A percentile compares a stretch with the other conserved stretches of the same genome.
Conservation (phyloP, 1,284 basidiomycete genomes). For the Fomitopsis pinicola region DNA sequence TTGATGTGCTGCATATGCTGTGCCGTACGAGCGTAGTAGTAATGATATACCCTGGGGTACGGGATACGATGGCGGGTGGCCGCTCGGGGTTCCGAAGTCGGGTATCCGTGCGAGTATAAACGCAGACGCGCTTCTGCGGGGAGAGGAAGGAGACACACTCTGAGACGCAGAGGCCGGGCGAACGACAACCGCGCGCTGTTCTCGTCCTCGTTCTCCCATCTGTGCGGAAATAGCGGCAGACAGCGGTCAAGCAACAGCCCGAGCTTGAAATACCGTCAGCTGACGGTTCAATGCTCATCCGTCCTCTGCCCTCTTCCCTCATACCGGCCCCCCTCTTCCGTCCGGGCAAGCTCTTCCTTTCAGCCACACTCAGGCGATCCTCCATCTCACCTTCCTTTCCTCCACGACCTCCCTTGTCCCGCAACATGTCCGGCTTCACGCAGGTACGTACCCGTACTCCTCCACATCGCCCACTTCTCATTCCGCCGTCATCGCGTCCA, state of each 20-base stretch:
- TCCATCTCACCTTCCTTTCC: constrained; percentile 3
- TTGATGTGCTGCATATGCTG: neutral
- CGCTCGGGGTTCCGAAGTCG: constrained; percentile 9
- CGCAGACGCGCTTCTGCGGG: neutral
- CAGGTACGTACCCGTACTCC: constrained; percentile 18
- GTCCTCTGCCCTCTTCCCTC: constrained; percentile 5
- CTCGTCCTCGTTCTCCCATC: neutral
- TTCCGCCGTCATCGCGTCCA: constrained; percentile 21
- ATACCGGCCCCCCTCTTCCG: constrained; percentile 7
- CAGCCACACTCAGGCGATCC: constrained; percentile 2
- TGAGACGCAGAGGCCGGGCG: neutral
- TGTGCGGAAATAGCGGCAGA: constrained; percentile 5
- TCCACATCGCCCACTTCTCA: neutral
- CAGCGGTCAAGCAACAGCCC: neutral
- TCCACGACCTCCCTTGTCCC: constrained; percentile 6
- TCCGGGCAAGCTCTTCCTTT: constrained; percentile 4
- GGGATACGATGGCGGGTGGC: neutral
- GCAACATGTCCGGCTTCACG: constrained; percentile 28
- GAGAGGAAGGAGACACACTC: neutral
- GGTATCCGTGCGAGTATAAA: constrained; percentile 3
- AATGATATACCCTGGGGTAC: neutral
- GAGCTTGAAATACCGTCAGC: constrained; percentile 11
- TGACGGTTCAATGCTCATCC: constrained; percentile 21
- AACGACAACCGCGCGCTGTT: neutral
- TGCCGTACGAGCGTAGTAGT: neutral